Evolutionary conservation across 2,329 filamentous ascomycete species (phyloP), one percentile per base, ranked within the genome.

Genomic region (Aureobasidium vineae): DNA sequence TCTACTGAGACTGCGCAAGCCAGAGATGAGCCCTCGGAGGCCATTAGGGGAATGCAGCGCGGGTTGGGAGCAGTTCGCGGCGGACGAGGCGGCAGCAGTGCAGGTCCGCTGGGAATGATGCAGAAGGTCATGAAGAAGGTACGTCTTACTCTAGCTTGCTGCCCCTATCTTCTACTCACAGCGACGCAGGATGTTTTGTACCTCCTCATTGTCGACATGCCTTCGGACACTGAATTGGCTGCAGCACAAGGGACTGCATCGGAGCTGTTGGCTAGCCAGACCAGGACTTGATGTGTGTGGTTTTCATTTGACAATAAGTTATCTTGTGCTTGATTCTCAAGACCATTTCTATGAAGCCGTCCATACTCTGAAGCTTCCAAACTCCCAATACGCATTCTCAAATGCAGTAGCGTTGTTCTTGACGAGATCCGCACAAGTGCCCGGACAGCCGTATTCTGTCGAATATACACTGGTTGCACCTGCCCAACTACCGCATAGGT

Each of bases 311-410:
- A 13, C 3, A 15, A 23, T 47, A 23, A 16, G 21, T 21, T 47
- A 47, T 47, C 21, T 23, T 47, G 3, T 23, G 10, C 23, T 13
- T 21, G 13, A 47, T 26, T 8, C 23, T 1, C 6, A 3, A 23
- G 13, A 47, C 1, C 1, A 47, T 23, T 13, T 47, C 31, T 26
- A 66, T 52, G 28, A 60, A 21, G 56, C 26, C 10, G 63, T 47
- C 50, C 67, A 69, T 1, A 69, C 68, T 41, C 60, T 68, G 23
- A 57, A 69, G 43, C 66, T 68, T n/a, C 36, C 47, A 43, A 57
- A 69, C 76, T 85, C 86, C 88, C 84, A 91, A 72, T 81, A 90
- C 1, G 84, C 88, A 72, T 85, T 81, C 50, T 76, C 80, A 74
- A 86, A 90, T 1, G 77, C 83, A 23, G 73, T 76, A 23, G 82